A percentile compares a stretch with the other conserved stretches of the same genome.
Evolutionary conservation across 2,329 filamentous ascomycete species (phyloP).

Genomic region (Talaromyces sp.): DNA sequence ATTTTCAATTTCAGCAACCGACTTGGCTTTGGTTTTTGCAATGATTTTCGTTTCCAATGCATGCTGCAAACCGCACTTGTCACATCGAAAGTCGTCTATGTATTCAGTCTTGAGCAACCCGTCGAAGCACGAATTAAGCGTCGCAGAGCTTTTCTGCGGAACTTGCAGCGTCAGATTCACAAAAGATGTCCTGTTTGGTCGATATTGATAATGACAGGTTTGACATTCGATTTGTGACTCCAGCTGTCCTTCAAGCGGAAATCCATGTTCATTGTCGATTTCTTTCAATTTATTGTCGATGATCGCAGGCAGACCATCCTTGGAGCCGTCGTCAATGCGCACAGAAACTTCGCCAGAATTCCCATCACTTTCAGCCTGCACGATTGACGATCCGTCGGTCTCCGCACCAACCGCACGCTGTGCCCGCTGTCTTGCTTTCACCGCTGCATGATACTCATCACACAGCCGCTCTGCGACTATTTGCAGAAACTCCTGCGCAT

Average conservation of each 20-base stretch:
- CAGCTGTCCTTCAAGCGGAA: conserved; percentile 86
- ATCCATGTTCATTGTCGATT: conserved; percentile 53
- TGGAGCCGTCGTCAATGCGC: conserved; percentile 35
- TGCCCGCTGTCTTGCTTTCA: conserved; percentile 60
- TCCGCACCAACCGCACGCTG: conserved; percentile 21
- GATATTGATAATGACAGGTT: conserved; percentile 84
- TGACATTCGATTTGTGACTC: conserved; percentile 95
- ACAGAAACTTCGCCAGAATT: conserved; percentile 29
- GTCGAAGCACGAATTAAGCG: conserved; percentile 85
- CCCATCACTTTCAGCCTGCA: conserved; percentile 21
- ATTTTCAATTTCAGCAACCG: conserved; percentile 50
- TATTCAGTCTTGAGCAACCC: conserved; percentile 91
- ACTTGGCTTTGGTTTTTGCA: conserved; percentile 56
- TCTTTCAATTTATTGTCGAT: conserved; percentile 38
- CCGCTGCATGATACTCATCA: conserved; percentile 88
- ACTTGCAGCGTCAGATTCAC: conserved; percentile 91
- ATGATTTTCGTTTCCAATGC: conserved; percentile 63
- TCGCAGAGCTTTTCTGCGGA: conserved; percentile 75
- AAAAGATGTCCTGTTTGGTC: conserved; percentile 77
- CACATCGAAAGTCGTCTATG: conserved; percentile 96
- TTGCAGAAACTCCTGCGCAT: conserved; percentile 96
- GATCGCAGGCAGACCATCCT: conserved; percentile 32
- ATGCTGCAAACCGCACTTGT: conserved; percentile 83
- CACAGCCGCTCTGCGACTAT: conserved; percentile 87
- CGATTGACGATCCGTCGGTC: not conserved